A percentile compares a stretch with the other conserved stretches of the same genome.
phyloP scores from a whole-genome alignment of 805 yeast genomes.

The Barnettozyma pratensis region DNA sequence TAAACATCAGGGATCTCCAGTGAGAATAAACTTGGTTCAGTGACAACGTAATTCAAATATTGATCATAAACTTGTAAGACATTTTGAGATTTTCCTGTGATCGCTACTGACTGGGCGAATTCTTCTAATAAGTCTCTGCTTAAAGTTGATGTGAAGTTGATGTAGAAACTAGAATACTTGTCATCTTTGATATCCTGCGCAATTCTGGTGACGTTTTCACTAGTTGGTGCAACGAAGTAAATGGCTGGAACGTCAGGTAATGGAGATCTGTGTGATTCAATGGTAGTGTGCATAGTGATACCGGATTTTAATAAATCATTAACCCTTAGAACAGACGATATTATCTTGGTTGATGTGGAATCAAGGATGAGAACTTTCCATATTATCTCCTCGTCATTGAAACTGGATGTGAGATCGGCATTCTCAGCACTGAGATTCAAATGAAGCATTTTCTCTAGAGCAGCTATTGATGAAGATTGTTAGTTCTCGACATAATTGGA shows the following conservation, averaged over 20 bases:
- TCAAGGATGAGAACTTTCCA: constrained; percentile 94
- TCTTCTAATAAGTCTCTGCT: constrained; percentile 79
- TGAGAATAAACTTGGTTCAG: constrained; percentile 88
- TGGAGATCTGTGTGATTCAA: constrained; percentile 68
- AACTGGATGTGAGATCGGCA: constrained; percentile 48
- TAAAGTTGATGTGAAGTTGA: constrained; percentile 82
- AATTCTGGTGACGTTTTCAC: constrained; percentile 64
- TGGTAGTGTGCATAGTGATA: constrained; percentile 80
- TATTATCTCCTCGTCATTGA: constrained; percentile 58
- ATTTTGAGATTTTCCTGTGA: constrained; percentile 61
- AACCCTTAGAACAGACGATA: constrained; percentile 88
- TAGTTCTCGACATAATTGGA: background rate
- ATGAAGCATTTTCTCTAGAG: constrained; percentile 79
- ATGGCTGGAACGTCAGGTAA: constrained; percentile 93
- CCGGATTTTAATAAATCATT: constrained; percentile 89
- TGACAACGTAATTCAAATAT: constrained; percentile 84
- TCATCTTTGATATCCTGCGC: constrained; percentile 69
- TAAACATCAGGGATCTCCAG: constrained; percentile 66
- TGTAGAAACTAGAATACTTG: constrained; percentile 70
- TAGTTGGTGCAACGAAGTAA: constrained; percentile 85
- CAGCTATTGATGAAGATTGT: constrained; percentile 22
- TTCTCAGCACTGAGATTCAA: constrained; percentile 58
- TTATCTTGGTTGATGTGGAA: constrained; percentile 70
- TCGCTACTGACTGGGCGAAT: constrained; percentile 77
- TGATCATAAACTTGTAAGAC: constrained; percentile 92